Base-by-base conservation (phyloP, 257 asterid genomes). In the Solanum dulcamara region DNA sequence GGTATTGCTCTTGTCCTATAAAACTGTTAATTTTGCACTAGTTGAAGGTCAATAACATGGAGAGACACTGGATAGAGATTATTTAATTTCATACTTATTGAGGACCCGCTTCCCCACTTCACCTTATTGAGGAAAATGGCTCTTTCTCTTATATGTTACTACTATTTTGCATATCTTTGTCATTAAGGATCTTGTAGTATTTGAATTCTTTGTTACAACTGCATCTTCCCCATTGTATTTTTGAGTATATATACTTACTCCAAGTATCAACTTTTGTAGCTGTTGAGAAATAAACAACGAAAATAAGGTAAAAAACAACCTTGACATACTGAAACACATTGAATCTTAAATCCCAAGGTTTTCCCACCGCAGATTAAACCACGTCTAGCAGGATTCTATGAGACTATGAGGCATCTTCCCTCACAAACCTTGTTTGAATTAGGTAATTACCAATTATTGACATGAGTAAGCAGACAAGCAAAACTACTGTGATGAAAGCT, bases 1-100 rank as follows among this genome's bases (percentile, higher is more conserved):
- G 94, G 98, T 93, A 86, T 79, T 84, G 44, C 83, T 72, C 77
- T 50, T 57, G 42, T 68, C 64, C 8, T 24, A 0, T 35, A 10
- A 33, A 33, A 46, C 62, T 28, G 35, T 22, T 32, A 37, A 62
- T 12, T 66, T 13, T 46, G 37, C 5, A 17, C 15, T 10, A 14
- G 15, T 75, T 44, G 14, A 26, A 2, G 60, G 2, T 75, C 60
- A 42, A 75, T 75, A 26, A 26, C 40, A 75, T 14, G 15, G 60
- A 24, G 26, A 46, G 5, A 4, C 22, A 6, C 38, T 46, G 14
- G 59, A 66, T 17, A 33, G 15, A 60, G n/a, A 68, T 33, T 0
- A 77, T 15, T 77, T 24, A 42, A 44, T 40, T 74, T 74, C 42
- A 46, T 28, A 26, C 38, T 46, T 46, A 28, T 4, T 44, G 13